These are phyloP conservation scores for Microdochium bolleyi DNA, from an alignment of 2,329 filamentous ascomycete species.

Conservation along the genomic window DNA sequence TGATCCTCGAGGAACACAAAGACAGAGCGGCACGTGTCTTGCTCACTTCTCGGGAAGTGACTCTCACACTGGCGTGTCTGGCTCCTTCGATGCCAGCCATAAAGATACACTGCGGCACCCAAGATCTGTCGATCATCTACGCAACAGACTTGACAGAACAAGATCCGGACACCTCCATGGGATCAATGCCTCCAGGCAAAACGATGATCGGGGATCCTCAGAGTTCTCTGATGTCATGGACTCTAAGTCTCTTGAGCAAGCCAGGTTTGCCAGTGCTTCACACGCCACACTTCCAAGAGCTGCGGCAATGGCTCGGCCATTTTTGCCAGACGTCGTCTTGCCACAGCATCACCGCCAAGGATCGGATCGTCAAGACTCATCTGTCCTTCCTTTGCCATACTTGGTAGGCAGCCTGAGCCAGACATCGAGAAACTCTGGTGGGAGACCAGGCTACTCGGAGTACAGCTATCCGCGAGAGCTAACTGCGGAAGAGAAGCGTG, in stretches of 20 bases:
- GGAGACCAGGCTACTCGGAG: constrained; percentile 23
- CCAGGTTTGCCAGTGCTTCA: constrained; percentile 4
- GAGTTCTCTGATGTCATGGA: constrained; percentile 13
- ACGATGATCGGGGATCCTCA: constrained; percentile 6
- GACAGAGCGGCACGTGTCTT: not conserved
- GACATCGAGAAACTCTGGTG: constrained; percentile 17
- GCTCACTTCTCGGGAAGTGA: not conserved
- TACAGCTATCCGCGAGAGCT: constrained; percentile 49
- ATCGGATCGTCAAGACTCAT: not conserved
- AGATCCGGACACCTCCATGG: constrained; percentile 11
- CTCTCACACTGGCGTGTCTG: not conserved
- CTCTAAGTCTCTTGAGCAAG: constrained; percentile 7
- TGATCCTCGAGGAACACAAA: not conserved
- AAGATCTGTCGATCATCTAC: constrained; percentile 8
- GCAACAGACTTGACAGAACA: constrained; percentile 3
- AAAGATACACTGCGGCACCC: constrained; percentile 2
- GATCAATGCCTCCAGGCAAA: constrained; percentile 16
- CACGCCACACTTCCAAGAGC: constrained; percentile 26
- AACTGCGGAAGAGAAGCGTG: constrained; percentile 49
- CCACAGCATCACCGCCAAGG: not conserved
- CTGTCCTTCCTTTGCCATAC: constrained; percentile 33
- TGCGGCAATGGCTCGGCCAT: constrained; percentile 22
- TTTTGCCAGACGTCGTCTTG: not conserved
- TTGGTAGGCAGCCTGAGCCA: constrained; percentile 43
- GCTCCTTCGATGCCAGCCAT: not conserved